Evolutionary conservation across 331 rosid species (phyloP).

Genomic region (Dryas integrifolia): DNA sequence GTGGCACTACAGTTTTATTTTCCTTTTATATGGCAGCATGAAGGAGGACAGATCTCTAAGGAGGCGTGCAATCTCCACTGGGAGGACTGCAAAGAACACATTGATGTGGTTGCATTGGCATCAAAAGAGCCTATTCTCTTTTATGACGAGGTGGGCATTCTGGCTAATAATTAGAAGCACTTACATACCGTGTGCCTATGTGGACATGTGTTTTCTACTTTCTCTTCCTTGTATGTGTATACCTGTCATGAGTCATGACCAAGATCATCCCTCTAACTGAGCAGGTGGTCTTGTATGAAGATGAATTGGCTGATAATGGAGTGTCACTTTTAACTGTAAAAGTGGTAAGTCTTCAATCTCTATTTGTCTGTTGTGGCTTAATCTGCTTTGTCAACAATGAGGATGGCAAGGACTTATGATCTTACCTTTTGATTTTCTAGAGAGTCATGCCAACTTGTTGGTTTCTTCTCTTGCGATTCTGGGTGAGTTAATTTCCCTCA

Average conservation of each 20-base stretch:
- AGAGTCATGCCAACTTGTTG: conserved; percentile 96
- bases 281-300: conserved; percentile 94
- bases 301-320: conserved; percentile 93
- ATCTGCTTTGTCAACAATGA: conserved; percentile 10
- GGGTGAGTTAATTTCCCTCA: conserved; percentile 62
- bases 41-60: conserved; percentile 35
- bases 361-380: conserved; percentile 13
- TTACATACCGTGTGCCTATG: not conserved
- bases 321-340: conserved; percentile 87
- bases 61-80: conserved; percentile 50
- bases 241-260: conserved; percentile 26
- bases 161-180: conserved; percentile 13
- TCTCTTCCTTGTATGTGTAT: conserved; percentile 28
- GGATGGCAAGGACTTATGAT: conserved; percentile 30
- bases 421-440: conserved; percentile 44
- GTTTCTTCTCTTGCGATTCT: conserved; percentile 92
- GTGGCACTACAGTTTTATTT: not conserved
- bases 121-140: conserved; percentile 93
- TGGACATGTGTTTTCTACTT: not conserved
- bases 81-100: conserved; percentile 79
- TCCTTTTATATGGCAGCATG: conserved; percentile 37
- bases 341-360: conserved; percentile 64
- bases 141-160: conserved; percentile 73
- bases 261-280: conserved; percentile 27
- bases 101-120: conserved; percentile 71